Evolutionary conservation across 179 eudicot genomes (phyloP), one percentile per base, ranked within the genome.

Genomic region (Drosera spatulata): DNA sequence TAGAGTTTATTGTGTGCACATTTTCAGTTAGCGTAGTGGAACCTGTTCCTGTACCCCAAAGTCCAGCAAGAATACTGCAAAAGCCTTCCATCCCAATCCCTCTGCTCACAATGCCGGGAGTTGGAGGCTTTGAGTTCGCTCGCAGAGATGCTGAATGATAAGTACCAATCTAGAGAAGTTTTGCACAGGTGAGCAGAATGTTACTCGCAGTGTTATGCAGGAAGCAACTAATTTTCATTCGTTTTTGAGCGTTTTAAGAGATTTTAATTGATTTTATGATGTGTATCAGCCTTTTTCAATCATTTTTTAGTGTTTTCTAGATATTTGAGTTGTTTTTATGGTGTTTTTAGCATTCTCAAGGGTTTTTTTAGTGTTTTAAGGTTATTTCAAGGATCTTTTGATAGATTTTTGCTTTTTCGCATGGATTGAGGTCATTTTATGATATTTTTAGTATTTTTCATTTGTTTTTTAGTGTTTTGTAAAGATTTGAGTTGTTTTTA

Each of bases 11-110:
- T 41, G 99, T 88, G 73, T 93, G 93, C 60, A 75, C 60, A 53
- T 93, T 93, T 69, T 93, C 99, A 2, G 96, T 84, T 71, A 88
- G 70, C 56, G 95, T 88, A 54, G 96, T 79, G 50, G 95, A 86
- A 60, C 96, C 99, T 55, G 85, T 80, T 58, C 95, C 95, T 43
- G 96, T 71, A 48, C 95, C 99, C 99, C 96, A 93, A 63, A 93
- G 81, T 62, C 99, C 96, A 77, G 93, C 93, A 61, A 93, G 71
- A 53, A 80, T 62, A 75, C 96, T 93, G 69, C 95, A 93, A 64
- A 88, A 86, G 39, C 99, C 99, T 84, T 93, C 99, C 73, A 93
- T 55, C 56, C 86, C 99, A 55, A 89, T 82, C 55, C 96, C 99
- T 82, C 96, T 83, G 61, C 82, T 78, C 59, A 88, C 95, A 65